phyloP scores from a whole-genome alignment of 2,329 filamentous ascomycete genomes.

The Fusarium agapanthi region DNA sequence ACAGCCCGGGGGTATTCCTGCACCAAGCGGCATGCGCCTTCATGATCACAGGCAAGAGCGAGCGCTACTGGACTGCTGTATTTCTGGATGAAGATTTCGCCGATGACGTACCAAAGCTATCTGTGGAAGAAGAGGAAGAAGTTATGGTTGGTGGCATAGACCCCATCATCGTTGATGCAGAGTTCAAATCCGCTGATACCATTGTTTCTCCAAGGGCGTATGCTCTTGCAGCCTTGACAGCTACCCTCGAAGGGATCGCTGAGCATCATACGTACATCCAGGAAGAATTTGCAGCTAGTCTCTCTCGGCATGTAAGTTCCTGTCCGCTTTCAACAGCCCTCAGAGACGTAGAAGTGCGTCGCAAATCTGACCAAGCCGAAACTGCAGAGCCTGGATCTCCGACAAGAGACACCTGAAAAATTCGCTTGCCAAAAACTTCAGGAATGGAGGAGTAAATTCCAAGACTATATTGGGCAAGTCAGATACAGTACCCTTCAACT shows the following conservation, averaged over 20 bases:
- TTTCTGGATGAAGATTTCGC: not conserved
- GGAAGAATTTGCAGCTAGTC: not conserved
- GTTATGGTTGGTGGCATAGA: not conserved
- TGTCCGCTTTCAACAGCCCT: not conserved
- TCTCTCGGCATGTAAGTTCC: not conserved
- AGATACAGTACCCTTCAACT: not conserved
- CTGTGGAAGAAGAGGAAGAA: not conserved
- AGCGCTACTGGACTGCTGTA: slow-evolving; percentile 1
- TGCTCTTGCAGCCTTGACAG: not conserved
- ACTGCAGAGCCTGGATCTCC: not conserved
- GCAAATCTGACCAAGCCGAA: not conserved
- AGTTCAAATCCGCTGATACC: not conserved
- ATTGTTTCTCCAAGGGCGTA: slow-evolving; percentile 8
- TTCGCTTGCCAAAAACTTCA: not conserved
- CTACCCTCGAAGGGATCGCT: not conserved
- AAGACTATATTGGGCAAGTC: not conserved
- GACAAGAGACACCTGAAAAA: not conserved
- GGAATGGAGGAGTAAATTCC: not conserved
- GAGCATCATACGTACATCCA: not conserved
- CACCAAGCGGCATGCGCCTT: slow-evolving; percentile 3
- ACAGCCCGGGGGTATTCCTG: not conserved
- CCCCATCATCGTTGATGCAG: slow-evolving; percentile 1
- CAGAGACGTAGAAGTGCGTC: not conserved
- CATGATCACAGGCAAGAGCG: slow-evolving; percentile 9
- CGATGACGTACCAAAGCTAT: not conserved